Percentiles rank a stretch among this genome's conserved stretches.
Evolutionary conservation across 352 stramenopile species (phyloP).

Genomic region (Pythium brassicae): DNA sequence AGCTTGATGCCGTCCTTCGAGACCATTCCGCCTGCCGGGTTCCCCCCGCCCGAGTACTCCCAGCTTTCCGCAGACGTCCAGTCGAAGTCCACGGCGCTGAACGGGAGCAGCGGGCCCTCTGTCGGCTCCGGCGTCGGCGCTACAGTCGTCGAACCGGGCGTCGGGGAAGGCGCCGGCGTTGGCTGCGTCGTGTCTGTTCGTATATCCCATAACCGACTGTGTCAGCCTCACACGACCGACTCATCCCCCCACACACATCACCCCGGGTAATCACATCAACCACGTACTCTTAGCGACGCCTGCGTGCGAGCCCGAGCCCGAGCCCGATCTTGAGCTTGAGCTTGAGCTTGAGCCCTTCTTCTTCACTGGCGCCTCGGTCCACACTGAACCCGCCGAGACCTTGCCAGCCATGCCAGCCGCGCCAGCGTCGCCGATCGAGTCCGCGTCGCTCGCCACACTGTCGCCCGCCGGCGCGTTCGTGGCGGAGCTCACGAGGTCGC

Average conservation of each 20-base stretch:
- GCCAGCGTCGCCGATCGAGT: conserved; percentile 20
- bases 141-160: conserved; percentile 9
- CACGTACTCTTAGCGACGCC: no score
- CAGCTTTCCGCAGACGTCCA: conserved; percentile 60
- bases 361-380: no score
- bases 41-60: conserved; percentile 44
- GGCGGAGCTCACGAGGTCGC: conserved; percentile 10
- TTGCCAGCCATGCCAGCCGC: no score
- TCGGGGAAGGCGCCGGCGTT: conserved; percentile 13
- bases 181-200: conserved; percentile 5
- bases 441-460: conserved; percentile 8
- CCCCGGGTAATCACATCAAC: no score
- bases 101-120: conserved; percentile 29
- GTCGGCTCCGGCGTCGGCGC: conserved; percentile 19
- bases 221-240: conserved; percentile 11
- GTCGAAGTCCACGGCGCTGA: conserved; percentile 56
- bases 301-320: no score
- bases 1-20: conserved; percentile 49
- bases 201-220: background rate
- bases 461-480: conserved; percentile 11
- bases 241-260: no score
- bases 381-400: background rate
- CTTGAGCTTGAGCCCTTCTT: conserved; percentile 1
- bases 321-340: conserved; percentile 13
- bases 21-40: conserved; percentile 38